These are phyloP conservation scores for Fusarium irregulare DNA, from an alignment of 2,329 filamentous ascomycete species.

Conservation along the genomic window DNA sequence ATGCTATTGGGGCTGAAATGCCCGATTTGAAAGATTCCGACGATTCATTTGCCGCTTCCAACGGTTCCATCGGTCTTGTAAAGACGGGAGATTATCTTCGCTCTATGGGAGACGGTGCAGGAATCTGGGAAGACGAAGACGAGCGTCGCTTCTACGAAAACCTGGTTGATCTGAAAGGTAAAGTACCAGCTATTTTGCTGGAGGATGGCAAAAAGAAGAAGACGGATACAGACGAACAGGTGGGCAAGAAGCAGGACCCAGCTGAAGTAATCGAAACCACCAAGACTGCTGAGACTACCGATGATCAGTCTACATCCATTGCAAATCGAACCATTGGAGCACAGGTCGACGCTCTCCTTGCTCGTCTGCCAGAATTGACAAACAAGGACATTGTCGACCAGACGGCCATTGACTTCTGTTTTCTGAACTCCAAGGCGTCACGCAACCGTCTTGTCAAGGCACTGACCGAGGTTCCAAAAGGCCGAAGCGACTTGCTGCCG, in stretches of 20 bases:
- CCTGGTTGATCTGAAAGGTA: slow-evolving; percentile 91
- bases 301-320: slow-evolving; percentile 93
- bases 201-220: slow-evolving; percentile 98
- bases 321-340: slow-evolving; percentile 98
- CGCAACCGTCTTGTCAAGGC: slow-evolving; percentile 94
- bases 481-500: slow-evolving; percentile 88
- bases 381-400: slow-evolving; percentile 94
- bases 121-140: slow-evolving; percentile 99
- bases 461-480: slow-evolving; percentile 93
- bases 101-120: slow-evolving; percentile 87
- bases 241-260: slow-evolving; percentile 77
- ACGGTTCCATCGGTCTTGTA: slow-evolving; percentile 88
- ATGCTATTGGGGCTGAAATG: slow-evolving; percentile 91
- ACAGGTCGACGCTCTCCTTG: slow-evolving; percentile 90
- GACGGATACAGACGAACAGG: slow-evolving; percentile 80
- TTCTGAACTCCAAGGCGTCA: slow-evolving; percentile 97
- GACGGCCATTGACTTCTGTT: slow-evolving; percentile 95
- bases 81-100: slow-evolving; percentile 94
- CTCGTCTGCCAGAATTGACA: slow-evolving; percentile 89
- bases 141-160: slow-evolving; percentile 99
- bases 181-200: slow-evolving; percentile 91
- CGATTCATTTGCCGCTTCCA: slow-evolving; percentile 70
- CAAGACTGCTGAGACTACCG: slow-evolving; percentile 67
- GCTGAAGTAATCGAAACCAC: slow-evolving; percentile 60
- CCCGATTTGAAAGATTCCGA: slow-evolving; percentile 90